These are phyloP conservation scores for Chaetothyriales sp. DNA, from an alignment of 2,329 filamentous ascomycete genomes.

Conservation along the genomic window DNA sequence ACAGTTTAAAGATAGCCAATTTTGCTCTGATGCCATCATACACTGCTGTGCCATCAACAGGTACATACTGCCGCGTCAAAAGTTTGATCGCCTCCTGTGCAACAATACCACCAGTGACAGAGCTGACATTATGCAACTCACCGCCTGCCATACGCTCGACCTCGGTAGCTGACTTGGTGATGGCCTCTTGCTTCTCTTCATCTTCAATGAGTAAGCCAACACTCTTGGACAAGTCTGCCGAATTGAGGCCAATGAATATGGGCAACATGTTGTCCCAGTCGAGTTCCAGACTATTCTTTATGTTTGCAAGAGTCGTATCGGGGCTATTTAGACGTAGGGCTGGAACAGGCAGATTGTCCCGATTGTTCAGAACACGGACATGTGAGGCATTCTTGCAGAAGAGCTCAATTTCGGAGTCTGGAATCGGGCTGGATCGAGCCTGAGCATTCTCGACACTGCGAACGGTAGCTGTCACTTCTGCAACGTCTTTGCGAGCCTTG, in stretches of 20 bases:
- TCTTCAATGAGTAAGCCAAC: conserved; percentile 20
- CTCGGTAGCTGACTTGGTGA: conserved; percentile 44
- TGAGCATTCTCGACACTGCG: conserved; percentile 38
- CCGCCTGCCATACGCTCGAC: conserved; percentile 62
- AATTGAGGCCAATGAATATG: conserved; percentile 52
- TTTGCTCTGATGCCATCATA: conserved; percentile 47
- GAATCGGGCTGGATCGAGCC: conserved; percentile 34
- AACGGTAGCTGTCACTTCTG: conserved; percentile 55
- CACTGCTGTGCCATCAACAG: conserved; percentile 47
- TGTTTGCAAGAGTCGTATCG: conserved; percentile 1
- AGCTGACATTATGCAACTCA: conserved; percentile 85
- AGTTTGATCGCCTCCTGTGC: conserved; percentile 95
- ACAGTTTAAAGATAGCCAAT: conserved; percentile 22
- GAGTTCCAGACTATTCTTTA: conserved; percentile 20
- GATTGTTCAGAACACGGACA: conserved; percentile 67
- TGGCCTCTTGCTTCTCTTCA: conserved; percentile 31
- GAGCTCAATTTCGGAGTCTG: conserved; percentile 62
- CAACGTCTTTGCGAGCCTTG: conserved; percentile 65
- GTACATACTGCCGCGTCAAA: conserved; percentile 49
- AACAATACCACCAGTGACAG: conserved; percentile 75
- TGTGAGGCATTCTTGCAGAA: conserved; percentile 95
- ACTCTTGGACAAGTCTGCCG: conserved; percentile 20
- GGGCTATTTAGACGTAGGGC: conserved; percentile 7
- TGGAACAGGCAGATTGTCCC: conserved; percentile 25
- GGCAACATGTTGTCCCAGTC: conserved; percentile 46